Evolutionary conservation across 192 early-diverging fungal genomes (phyloP), one percentile per base, ranked within the genome.

Genomic region (Coemansia sp.): DNA sequence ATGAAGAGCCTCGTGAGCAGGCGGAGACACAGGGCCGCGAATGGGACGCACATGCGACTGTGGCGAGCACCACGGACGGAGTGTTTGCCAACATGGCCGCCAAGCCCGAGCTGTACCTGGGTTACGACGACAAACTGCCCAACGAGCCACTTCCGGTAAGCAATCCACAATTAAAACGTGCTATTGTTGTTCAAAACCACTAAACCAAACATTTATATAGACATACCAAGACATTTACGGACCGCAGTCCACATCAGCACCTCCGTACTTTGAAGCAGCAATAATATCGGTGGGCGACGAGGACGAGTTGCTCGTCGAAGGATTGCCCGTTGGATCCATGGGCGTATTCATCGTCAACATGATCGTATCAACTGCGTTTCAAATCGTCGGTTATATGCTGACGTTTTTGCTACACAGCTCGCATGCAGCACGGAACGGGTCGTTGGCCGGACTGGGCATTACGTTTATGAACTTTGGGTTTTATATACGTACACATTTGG

Each of bases 281-380:
- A 83, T 90, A 8, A 85, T 91, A 58, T 79, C 87, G 9, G 83
- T 88, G 32, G 87, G 87, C 11, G 87, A 91, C 66, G 91, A 92
- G 41, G 95, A 93, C 51, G 88, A 94, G 69, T 73, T 98, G 4
- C 73, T 95, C 6, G 88, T 98, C 9, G 96, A 98, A 59, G 93
- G 95, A 11, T 60, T 98, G 61, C 93, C 96, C 3, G 93, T 95
- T 7, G 95, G 95, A 7, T 86, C 86, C 48, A 61, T 88, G 12
- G 82, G 91, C 38, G 73, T 88, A 43, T 93, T 94, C 65, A 49
- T 91, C 21, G 89, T 92, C 65, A 94, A 93, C 73, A 85, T 94
- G 83, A 49, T 85, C 73, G 88, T 90, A 39, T 92, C 91, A 22
- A 86, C 87, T 56, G 88, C 86, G 60, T 92, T 92, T 61, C 91